Evolutionary conservation across 148 eudicot species (phyloP).

Genomic region (Rhododendron ferrugineum): DNA sequence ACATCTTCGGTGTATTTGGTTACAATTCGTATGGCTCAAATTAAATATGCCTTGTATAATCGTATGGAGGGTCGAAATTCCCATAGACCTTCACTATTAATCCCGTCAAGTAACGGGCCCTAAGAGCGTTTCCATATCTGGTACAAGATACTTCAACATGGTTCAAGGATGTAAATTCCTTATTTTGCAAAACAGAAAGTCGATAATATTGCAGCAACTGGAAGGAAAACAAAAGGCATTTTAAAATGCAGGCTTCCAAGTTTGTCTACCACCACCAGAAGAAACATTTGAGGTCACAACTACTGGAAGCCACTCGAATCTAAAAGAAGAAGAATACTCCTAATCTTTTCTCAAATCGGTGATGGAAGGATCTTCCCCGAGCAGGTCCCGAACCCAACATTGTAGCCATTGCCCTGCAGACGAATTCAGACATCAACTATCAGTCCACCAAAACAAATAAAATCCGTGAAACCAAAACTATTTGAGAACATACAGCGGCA

Average conservation of each 20-base stretch:
- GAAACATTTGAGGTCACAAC: not conserved
- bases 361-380: constrained; percentile 80
- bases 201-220: not conserved
- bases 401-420: constrained; percentile 82
- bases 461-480: not conserved
- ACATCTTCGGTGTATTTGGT: too few relatives aligned
- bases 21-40: too few relatives aligned
- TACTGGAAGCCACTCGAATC: not conserved
- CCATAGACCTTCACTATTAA: too few relatives aligned
- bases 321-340: too few relatives aligned
- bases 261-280: not conserved
- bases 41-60: too few relatives aligned
- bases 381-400: constrained; percentile 81
- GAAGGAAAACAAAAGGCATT: not conserved
- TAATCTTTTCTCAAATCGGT: constrained; percentile 8
- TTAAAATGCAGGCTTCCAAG: not conserved
- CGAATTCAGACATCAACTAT: not conserved
- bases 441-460: not conserved
- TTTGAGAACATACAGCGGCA: not conserved
- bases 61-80: too few relatives aligned
- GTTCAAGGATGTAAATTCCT: not conserved
- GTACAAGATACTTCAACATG: not conserved
- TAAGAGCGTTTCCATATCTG: not conserved
- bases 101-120: not conserved
- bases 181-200: not conserved